Evolutionary conservation across 2,329 filamentous ascomycete species (phyloP).

Genomic region (Fusarium sp.): DNA sequence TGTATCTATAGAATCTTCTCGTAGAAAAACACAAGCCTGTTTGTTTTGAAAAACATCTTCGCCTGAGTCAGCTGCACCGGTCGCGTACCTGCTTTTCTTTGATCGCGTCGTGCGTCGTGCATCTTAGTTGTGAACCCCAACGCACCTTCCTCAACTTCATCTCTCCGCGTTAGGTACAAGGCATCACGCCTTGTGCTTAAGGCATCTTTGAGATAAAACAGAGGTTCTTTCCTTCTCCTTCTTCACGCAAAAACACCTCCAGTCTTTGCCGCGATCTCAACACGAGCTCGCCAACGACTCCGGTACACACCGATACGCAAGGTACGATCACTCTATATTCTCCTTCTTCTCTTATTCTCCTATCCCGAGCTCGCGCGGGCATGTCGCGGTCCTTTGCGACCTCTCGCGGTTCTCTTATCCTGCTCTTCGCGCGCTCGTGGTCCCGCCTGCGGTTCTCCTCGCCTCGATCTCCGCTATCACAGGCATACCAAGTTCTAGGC

Average conservation of each 20-base stretch:
- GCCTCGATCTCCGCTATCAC: not conserved
- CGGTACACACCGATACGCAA: not conserved
- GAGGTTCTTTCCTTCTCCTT: not conserved
- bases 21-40: not conserved
- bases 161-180: not conserved
- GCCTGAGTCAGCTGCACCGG: slow-evolving; percentile 14
- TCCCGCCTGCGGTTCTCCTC: not conserved
- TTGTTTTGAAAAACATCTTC: not conserved
- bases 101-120: not conserved
- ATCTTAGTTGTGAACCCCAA: not conserved
- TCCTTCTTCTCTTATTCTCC: not conserved
- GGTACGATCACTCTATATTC: not conserved
- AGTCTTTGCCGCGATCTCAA: not conserved
- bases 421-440: not conserved
- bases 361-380: not conserved
- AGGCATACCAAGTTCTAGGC: not conserved
- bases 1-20: not conserved
- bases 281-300: not conserved
- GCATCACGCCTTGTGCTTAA: not conserved
- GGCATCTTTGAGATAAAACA: not conserved
- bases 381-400: not conserved
- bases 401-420: not conserved
- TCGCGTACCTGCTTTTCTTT: not conserved
- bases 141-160: slow-evolving; percentile 9
- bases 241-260: not conserved